Base-by-base conservation (phyloP, 345 rosid species). In the Rhizophora mangle region DNA sequence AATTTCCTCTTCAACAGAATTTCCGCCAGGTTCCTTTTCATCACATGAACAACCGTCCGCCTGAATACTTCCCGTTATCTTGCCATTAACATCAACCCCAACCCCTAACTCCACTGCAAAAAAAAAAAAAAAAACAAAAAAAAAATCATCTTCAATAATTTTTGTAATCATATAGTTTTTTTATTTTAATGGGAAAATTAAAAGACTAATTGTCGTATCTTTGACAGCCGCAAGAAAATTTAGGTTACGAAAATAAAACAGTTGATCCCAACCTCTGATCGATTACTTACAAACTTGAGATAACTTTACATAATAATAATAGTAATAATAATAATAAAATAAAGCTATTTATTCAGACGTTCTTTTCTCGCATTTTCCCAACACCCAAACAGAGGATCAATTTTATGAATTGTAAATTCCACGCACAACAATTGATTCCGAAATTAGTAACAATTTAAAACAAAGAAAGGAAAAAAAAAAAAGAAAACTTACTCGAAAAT, bases 101-200 rank as follows among this genome's bases (percentile, higher is more conserved):
- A 76, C 78, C 75, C 77, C 78, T 70, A 83, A 84, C 30, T 96
- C 99, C 99, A 96, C 98, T 96, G 92, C 83, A 64, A 51, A 5
- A 69, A 31, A 58, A 52, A 57, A 66, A 62, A 71, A 59, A 2
- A n/a, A n/a, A 29, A 19, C 26, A 63, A 20, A 55, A 32, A 15
- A n/a, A 31, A 18, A 37, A n/a, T 2, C 55, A 47, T 5, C 22
- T 0, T 0, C 26, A 56, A 56, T 56, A 22, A 13, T 43, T 13
- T 43, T 0, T 43, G 49, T 0, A 13, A 19, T 43, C 49, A 24
- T 8, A 24, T 56, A 18, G 9, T 55, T 6, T 56, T 27, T 8
- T 56, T 24, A 9, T 6, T 56, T 27, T 8, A 9, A 55, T 24
- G 5, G 16, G 6, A 56, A 56, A 22, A 56, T 56, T 22, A 22